These are phyloP conservation scores for Pezicula radicicola DNA, from an alignment of 2,329 filamentous ascomycete species.

Conservation along the genomic window DNA sequence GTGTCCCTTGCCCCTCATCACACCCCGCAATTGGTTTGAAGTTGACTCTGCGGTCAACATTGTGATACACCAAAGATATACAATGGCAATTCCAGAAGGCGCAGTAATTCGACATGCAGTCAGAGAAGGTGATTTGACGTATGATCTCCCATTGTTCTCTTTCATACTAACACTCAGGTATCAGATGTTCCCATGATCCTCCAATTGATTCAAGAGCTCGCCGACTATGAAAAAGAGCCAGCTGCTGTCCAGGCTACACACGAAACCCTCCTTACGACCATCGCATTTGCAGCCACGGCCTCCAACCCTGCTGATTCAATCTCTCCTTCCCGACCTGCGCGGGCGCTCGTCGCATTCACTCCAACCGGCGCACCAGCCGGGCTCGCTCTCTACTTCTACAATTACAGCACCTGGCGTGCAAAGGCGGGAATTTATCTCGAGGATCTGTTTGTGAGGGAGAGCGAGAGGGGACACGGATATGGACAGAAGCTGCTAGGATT, in stretches of 20 bases:
- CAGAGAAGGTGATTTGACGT: slow-evolving; percentile 45
- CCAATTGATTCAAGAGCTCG: slow-evolving; percentile 77
- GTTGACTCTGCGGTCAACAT: background rate
- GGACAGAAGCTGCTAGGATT: slow-evolving; percentile 72
- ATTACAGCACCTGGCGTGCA: slow-evolving; percentile 92
- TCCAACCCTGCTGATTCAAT: slow-evolving; percentile 45
- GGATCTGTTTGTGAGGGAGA: slow-evolving; percentile 78
- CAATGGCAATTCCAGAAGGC: slow-evolving; percentile 1
- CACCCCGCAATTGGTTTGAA: background rate
- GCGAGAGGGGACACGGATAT: slow-evolving; percentile 72
- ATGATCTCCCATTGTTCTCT: slow-evolving; percentile 1
- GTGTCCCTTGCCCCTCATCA: background rate
- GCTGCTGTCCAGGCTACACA: slow-evolving; percentile 76
- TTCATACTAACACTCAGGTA: slow-evolving; percentile 1
- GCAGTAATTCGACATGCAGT: slow-evolving; percentile 51
- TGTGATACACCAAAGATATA: background rate
- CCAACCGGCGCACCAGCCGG: slow-evolving; percentile 53
- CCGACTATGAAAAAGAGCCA: slow-evolving; percentile 80
- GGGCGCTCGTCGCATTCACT: slow-evolving; percentile 66
- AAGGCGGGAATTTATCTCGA: slow-evolving; percentile 88
- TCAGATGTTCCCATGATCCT: slow-evolving; percentile 82
- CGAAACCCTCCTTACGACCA: slow-evolving; percentile 66
- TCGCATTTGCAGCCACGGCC: slow-evolving; percentile 66
- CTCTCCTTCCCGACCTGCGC: slow-evolving; percentile 59
- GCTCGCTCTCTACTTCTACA: slow-evolving; percentile 92